Evolutionary conservation across 1,284 basidiomycete species (phyloP).

Genomic region (Moesziomyces sp.): DNA sequence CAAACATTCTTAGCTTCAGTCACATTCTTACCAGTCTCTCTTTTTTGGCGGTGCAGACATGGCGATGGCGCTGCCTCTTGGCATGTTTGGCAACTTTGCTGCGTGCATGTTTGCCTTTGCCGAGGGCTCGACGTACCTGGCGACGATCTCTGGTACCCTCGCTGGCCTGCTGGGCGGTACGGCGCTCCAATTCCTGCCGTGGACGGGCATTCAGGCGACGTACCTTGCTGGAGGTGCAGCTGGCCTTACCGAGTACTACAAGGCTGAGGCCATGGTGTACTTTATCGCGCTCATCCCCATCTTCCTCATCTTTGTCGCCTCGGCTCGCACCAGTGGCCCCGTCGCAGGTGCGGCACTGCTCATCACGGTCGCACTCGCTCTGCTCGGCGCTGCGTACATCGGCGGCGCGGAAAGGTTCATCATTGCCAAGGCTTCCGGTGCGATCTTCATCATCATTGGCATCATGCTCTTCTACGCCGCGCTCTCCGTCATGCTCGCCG

Average conservation of each 20-base stretch:
- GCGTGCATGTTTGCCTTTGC: slow-evolving; percentile 54
- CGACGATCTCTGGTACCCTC: slow-evolving; percentile 39
- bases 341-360: slow-evolving; percentile 24
- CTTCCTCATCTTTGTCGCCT: slow-evolving; percentile 49
- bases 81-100: slow-evolving; percentile 53
- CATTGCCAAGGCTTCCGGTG: slow-evolving; percentile 36
- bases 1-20: too few relatives aligned
- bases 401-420: slow-evolving; percentile 10
- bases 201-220: slow-evolving; percentile 49
- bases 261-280: slow-evolving; percentile 33
- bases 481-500: slow-evolving; percentile 38
- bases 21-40: too few relatives aligned
- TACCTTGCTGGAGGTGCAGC: slow-evolving; percentile 31
- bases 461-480: slow-evolving; percentile 44
- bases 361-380: slow-evolving; percentile 42
- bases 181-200: slow-evolving; percentile 50
- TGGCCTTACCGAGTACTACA: slow-evolving; percentile 31
- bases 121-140: slow-evolving; percentile 50
- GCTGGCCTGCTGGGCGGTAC: slow-evolving; percentile 43
- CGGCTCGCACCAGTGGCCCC: slow-evolving; percentile 37
- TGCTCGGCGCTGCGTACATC: slow-evolving; percentile 34
- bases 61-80: slow-evolving; percentile 44
- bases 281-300: slow-evolving; percentile 54
- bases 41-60: background rate
- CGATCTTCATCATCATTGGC: slow-evolving; percentile 47